Evolutionary conservation across 1,284 basidiomycete genomes (phyloP), one percentile per base, ranked within the genome.

Genomic region (Leccinum subfulvum): DNA sequence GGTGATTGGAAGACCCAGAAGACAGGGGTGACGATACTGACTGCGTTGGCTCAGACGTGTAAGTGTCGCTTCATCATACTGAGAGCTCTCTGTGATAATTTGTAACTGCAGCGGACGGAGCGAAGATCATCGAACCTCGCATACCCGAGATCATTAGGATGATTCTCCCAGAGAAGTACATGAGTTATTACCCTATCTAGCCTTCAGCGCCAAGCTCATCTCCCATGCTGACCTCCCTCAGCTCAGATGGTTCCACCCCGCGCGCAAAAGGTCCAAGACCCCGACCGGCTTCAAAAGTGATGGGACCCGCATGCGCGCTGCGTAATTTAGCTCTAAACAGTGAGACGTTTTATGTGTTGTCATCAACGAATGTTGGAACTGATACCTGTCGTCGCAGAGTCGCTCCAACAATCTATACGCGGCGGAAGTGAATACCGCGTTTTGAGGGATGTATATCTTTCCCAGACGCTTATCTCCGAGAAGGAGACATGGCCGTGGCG

Each of bases 21-120:
- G 35, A 65, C 60, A 13, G 70, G 72, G 3, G 63, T 73, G 57
- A 63, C 60, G 3, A 68, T 73, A 11, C 64, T 71, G 9, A 71
- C 58, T 44, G 67, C 65, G 1, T 60, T 74, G 56, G 60, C 67
- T 44, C 69, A 63, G 52, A 73, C 72, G 0, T 18, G 69, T 71
- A 49, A 26, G 59, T 51, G 14, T 49, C 21, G 5, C 23, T 1
- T 13, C 10, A 0, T 4, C 4, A 33, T 39, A 3, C 5, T 16
- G 8, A 37, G 30, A 26, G 23, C 8, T n/a, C 26, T 26, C 23
- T 6, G 23, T 63, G 6, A 62, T 21, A 3, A 23, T 26, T 6
- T 14, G 23, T 28, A 28, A 28, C 16, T 59, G 23, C 6, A 71
- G 72, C 68, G 1, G 53, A 60, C 3, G 72, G 72, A 3, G 56